These are phyloP conservation scores for Trypanosoma rangeli DNA, from an alignment of 208 protist genomes.

Conservation along the genomic window DNA sequence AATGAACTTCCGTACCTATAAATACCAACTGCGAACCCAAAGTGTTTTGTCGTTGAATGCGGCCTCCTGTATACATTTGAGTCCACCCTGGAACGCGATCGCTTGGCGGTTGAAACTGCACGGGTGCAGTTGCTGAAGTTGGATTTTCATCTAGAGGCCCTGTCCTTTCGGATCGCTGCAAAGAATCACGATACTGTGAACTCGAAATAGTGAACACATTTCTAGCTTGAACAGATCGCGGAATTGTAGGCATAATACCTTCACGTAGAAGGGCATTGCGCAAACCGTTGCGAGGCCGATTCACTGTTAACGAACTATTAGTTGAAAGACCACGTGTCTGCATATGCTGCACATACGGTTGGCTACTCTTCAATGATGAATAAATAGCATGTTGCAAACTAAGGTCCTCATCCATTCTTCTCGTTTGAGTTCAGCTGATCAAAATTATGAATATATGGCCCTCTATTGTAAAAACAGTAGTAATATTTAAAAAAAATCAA, in stretches of 20 bases:
- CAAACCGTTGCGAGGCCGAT: slow-evolving; percentile 13
- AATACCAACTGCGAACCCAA: slow-evolving; percentile 29
- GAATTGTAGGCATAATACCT: slow-evolving; percentile 31
- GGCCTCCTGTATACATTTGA: slow-evolving; percentile 28
- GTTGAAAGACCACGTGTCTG: neutral
- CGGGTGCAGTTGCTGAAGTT: neutral
- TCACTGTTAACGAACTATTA: neutral
- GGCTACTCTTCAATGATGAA: slow-evolving; percentile 21
- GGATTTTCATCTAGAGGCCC: slow-evolving; percentile 14
- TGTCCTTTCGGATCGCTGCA: slow-evolving; percentile 9
- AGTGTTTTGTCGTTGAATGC: slow-evolving; percentile 33
- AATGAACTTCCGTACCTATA: slow-evolving; percentile 28
- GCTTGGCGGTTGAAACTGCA: slow-evolving; percentile 25
- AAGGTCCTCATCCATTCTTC: slow-evolving; percentile 28
- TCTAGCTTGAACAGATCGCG: slow-evolving; percentile 7
- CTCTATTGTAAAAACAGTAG: neutral
- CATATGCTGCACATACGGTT: neutral
- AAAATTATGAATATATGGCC: slow-evolving; percentile 5
- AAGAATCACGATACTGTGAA: slow-evolving; percentile 8
- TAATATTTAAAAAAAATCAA: slow-evolving; percentile 8
- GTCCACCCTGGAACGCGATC: slow-evolving; percentile 34
- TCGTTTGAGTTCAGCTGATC: neutral
- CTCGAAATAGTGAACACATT: neutral
- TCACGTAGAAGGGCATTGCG: slow-evolving; percentile 31
- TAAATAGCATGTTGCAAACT: slow-evolving; percentile 31